These are phyloP conservation scores for Smallanthus sonchifolius DNA, from an alignment of 129 eudicot genomes.

Conservation along the genomic window DNA sequence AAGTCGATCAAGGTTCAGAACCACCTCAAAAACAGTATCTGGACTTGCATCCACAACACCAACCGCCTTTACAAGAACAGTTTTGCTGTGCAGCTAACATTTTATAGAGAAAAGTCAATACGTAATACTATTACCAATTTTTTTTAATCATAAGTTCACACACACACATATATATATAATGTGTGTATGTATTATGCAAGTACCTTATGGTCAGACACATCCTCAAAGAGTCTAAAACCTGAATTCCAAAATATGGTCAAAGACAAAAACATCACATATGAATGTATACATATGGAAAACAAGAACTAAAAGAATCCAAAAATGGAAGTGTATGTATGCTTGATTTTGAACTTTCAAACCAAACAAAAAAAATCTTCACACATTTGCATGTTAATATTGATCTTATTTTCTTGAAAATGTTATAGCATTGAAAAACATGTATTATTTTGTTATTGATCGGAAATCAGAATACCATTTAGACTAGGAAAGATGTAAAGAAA, in stretches of 20 bases:
- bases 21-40: constrained; percentile 81
- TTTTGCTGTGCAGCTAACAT: constrained; percentile 55
- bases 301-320: not conserved
- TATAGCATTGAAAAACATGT: not conserved
- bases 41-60: constrained; percentile 84
- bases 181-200: constrained; percentile 46
- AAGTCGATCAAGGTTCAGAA: constrained; percentile 64
- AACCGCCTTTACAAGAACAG: constrained; percentile 85
- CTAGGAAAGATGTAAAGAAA: not conserved
- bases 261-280: constrained; percentile 17
- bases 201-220: constrained; percentile 71
- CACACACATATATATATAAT: constrained; percentile 39
- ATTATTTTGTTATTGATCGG: not conserved
- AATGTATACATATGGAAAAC: not conserved
- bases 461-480: not conserved
- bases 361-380: not conserved
- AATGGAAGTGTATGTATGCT: not conserved
- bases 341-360: not conserved
- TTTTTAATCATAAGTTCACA: not conserved
- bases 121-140: not conserved
- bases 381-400: not conserved
- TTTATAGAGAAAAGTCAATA: not conserved
- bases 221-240: constrained; percentile 92
- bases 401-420: not conserved
- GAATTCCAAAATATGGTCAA: constrained; percentile 29